These are phyloP conservation scores for Erucastrum elatum DNA, from an alignment of 345 rosid species.

Conservation along the genomic window DNA sequence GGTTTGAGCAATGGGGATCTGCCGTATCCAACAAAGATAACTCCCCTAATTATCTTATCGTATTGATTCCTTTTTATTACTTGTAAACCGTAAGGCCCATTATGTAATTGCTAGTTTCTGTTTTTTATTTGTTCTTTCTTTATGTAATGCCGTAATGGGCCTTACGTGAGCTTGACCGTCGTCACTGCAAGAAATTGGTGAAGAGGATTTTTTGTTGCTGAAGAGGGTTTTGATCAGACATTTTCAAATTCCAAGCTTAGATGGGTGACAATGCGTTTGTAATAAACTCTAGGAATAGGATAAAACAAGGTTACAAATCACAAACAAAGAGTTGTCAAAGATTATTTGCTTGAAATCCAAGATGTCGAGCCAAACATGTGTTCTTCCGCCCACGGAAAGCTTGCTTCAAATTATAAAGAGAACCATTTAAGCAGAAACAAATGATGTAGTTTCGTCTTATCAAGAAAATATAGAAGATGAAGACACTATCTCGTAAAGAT, in stretches of 20 bases:
- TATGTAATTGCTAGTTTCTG: not conserved
- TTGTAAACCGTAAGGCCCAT: not conserved
- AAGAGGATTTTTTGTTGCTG: not conserved
- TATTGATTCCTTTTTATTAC: not conserved
- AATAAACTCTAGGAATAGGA: too few species aligned
- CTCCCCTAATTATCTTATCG: not conserved
- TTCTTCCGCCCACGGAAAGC: not conserved
- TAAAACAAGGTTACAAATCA: not conserved
- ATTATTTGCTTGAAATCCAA: not conserved
- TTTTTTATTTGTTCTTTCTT: not conserved
- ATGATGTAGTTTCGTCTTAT: too few species aligned
- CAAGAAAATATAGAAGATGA: too few species aligned
- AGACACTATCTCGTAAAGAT: too few species aligned
- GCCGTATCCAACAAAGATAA: not conserved
- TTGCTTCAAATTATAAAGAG: too few species aligned
- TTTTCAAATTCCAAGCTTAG: too few species aligned
- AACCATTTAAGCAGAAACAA: too few species aligned
- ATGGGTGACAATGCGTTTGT: too few species aligned
- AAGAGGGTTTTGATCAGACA: not conserved
- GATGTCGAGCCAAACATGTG: not conserved
- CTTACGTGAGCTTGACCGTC: not conserved
- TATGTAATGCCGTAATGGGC: not conserved
- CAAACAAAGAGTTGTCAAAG: not conserved
- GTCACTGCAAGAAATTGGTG: not conserved
- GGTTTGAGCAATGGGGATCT: conserved; percentile 25